phyloP scores from a whole-genome alignment of 495 filamentous ascomycete species.

The Lepraria neglecta region DNA sequence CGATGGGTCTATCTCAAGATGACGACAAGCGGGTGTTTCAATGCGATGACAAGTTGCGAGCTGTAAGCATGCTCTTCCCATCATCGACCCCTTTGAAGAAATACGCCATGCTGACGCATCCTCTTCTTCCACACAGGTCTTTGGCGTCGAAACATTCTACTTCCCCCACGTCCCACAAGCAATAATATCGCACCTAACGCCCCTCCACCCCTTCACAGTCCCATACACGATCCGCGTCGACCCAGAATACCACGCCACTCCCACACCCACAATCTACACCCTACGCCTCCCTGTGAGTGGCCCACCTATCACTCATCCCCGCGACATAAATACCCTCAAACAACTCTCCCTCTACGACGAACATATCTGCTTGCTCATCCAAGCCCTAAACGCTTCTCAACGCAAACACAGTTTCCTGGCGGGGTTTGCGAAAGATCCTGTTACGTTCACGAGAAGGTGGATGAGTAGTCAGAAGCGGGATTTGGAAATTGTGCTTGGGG shows the following conservation, averaged over 20 bases:
- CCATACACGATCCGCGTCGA: slow-evolving; percentile 93
- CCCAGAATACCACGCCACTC: slow-evolving; percentile 63
- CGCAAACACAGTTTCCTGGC: slow-evolving; percentile 81
- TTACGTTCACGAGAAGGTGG: slow-evolving; percentile 74
- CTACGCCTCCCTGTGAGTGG: slow-evolving; percentile 70
- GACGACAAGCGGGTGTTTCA: slow-evolving; percentile 87
- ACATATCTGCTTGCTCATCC: slow-evolving; percentile 70
- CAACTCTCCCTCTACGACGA: slow-evolving; percentile 71
- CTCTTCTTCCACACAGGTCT: slow-evolving; percentile 50
- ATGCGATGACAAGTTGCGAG: slow-evolving; percentile 74
- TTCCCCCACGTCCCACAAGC: slow-evolving; percentile 83
- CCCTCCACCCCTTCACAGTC: slow-evolving; percentile 76
- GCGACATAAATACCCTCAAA: slow-evolving; percentile 45
- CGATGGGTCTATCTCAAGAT: slow-evolving; percentile 80
- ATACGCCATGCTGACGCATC: slow-evolving; percentile 20
- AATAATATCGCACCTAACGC: slow-evolving; percentile 64
- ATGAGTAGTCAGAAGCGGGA: slow-evolving; percentile 82
- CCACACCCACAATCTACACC: slow-evolving; percentile 76
- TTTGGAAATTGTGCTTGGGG: slow-evolving; percentile 82
- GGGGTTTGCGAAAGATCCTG: slow-evolving; percentile 70
- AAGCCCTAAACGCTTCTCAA: slow-evolving; percentile 69
- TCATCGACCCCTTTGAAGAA: neutral
- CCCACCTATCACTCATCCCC: slow-evolving; percentile 52
- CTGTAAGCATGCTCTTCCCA: slow-evolving; percentile 44
- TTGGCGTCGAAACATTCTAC: slow-evolving; percentile 68